Base-by-base conservation (phyloP, 495 filamentous ascomycete species). In the Annulohypoxylon bovei region DNA sequence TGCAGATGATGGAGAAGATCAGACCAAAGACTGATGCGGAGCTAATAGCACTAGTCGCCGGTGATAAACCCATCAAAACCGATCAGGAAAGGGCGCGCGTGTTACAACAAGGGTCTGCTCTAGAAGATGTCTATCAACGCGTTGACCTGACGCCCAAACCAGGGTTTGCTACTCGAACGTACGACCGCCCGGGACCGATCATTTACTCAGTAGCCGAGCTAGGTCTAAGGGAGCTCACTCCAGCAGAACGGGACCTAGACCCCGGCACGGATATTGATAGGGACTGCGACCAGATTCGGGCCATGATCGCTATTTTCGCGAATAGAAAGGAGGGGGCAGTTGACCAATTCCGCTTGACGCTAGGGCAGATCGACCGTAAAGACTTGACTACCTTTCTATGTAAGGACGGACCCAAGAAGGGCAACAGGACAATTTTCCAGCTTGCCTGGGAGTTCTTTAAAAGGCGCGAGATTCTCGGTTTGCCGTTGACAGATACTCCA, bases 361-460 rank as follows among this genome's bases (percentile, higher is more conserved):
- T 73, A 8, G 60, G 53, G 0, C 6, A 22, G 32, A 11, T 60
- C 39, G 12, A 54, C 9, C 70, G 62, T 2, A 62, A 35, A 9
- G 49, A 73, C 8, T 4, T 73, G 2, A 68, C 22, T 9, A 23
- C 2, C 4, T 73, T 73, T 30, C 49, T 73, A 6, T 8, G 42
- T 16, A 62, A 65, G 20, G 18, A 23, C 7, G 70, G 65, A 5
- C 61, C 70, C 0, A 18, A 3, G 11, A 23, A 56, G 27, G 70
- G 70, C 18, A 8, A 62, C 18, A 54, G 4, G 14, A 11, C 2
- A 0, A 33, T 62, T 40, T 68, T 44, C 4, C 39, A 25, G n/a
- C 65, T 64, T 4, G 57, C 53, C 0, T 73, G 70, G 70, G 65
- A 69, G 12, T 73, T 73, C 61, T 73, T 73, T 61, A 68, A 73